phyloP scores from a whole-genome alignment of 2,329 filamentous ascomycete species.

The Diplodia seriata region DNA sequence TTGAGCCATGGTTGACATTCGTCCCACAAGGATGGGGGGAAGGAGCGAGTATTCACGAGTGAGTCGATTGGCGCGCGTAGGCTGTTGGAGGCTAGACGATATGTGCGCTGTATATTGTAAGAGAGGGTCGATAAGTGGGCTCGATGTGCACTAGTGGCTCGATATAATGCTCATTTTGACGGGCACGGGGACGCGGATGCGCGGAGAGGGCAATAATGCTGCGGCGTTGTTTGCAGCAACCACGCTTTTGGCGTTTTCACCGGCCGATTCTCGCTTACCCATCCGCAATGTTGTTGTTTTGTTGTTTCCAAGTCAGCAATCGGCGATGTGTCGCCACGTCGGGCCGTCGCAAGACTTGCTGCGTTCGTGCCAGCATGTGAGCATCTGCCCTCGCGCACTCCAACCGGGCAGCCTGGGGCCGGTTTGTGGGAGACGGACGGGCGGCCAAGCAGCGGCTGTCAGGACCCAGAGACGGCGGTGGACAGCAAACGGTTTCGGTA shows the following conservation, averaged over 20 bases:
- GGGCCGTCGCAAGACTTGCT: slow-evolving; percentile 4
- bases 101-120: not conserved
- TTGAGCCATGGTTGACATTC: not conserved
- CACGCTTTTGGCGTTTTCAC: not conserved
- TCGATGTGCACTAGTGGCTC: not conserved
- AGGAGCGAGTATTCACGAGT: not conserved
- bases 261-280: slow-evolving; percentile 9
- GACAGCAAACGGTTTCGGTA: slow-evolving; percentile 14
- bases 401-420: not conserved
- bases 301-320: slow-evolving; percentile 1
- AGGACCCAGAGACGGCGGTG: slow-evolving; percentile 1
- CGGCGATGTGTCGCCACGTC: slow-evolving; percentile 1
- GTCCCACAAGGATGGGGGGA: not conserved
- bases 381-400: not conserved
- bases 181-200: not conserved
- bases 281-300: not conserved
- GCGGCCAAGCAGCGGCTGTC: not conserved
- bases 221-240: not conserved
- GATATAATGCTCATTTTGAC: not conserved
- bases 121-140: not conserved
- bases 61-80: not conserved
- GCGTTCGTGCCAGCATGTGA: not conserved
- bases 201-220: not conserved
- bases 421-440: not conserved
- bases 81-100: not conserved